Conservation (phyloP, 495 filamentous ascomycete species). For the Tirmania nivea region DNA sequence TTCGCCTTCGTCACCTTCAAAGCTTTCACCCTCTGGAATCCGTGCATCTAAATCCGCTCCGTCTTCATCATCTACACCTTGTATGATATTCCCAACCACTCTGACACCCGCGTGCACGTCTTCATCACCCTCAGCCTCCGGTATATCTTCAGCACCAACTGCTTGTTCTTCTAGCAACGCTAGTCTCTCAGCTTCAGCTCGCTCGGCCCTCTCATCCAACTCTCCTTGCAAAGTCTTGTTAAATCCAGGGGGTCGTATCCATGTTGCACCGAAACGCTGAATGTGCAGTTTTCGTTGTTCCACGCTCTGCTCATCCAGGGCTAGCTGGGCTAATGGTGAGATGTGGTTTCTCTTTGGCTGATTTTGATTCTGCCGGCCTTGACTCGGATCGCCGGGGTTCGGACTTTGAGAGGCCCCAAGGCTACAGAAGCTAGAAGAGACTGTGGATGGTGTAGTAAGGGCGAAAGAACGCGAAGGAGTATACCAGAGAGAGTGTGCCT, state of each 20-base stretch:
- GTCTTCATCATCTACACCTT: background rate
- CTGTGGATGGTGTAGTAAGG: conserved; percentile 22
- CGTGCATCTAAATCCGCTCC: conserved; percentile 11
- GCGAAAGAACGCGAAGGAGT: conserved; percentile 47
- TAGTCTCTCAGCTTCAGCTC: conserved; percentile 44
- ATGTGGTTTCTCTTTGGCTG: conserved; percentile 22
- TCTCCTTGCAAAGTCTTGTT: conserved; percentile 62
- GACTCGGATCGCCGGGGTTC: conserved; percentile 6
- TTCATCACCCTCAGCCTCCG: conserved; percentile 16
- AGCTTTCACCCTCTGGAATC: conserved; percentile 17
- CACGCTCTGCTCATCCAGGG: conserved; percentile 44
- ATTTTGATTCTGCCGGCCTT: conserved; percentile 7
- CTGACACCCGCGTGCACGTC: conserved; percentile 1
- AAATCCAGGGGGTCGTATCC: conserved; percentile 60
- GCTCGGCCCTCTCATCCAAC: conserved; percentile 55
- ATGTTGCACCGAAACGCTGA: conserved; percentile 48
- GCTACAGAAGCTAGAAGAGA: conserved; percentile 3
- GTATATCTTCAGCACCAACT: conserved; percentile 17
- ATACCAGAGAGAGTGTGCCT: conserved; percentile 27
- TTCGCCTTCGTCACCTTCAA: conserved; percentile 13
- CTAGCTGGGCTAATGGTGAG: conserved; percentile 37
- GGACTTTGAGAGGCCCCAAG: conserved; percentile 2
- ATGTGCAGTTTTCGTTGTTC: conserved; percentile 49
- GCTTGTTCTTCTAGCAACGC: conserved; percentile 46
- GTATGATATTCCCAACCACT: conserved; percentile 5